phyloP scores from a whole-genome alignment of 495 filamentous ascomycete genomes.

The Neurospora sp. region DNA sequence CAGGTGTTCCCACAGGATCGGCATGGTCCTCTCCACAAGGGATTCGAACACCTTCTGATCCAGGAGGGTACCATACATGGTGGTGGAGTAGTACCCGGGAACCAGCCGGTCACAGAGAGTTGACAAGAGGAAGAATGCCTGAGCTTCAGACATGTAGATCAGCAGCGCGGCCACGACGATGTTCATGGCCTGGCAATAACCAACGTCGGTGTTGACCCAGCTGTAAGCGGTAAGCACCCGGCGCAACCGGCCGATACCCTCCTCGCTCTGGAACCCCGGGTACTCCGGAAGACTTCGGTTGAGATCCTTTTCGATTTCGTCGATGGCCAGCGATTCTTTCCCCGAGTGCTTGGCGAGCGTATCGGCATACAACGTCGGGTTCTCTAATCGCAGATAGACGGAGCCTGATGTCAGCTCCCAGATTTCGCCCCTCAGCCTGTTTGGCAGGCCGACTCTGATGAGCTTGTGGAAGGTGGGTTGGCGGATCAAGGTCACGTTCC shows the following conservation, averaged over 20 bases:
- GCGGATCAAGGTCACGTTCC: conserved; percentile 81
- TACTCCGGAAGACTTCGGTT: conserved; percentile 96
- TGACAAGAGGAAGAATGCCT: conserved; percentile 92
- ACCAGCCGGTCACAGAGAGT: conserved; percentile 85
- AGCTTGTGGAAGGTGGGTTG: conserved; percentile 97
- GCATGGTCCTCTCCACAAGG: conserved; percentile 96
- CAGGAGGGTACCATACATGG: conserved; percentile 95
- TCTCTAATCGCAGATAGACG: conserved; percentile 74
- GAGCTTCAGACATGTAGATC: conserved; percentile 95
- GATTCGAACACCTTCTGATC: conserved; percentile 97
- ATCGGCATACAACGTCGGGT: conserved; percentile 70
- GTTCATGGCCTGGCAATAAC: conserved; percentile 99
- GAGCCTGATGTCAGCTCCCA: conserved; percentile 94
- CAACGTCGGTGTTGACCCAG: conserved; percentile 89
- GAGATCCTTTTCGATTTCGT: conserved; percentile 97
- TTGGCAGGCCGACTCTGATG: conserved; percentile 89
- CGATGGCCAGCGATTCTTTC: conserved; percentile 81
- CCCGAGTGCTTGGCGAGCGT: conserved; percentile 76
- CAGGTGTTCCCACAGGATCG: conserved; percentile 94
- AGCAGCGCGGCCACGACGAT: conserved; percentile 93
- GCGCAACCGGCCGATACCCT: conserved; percentile 82
- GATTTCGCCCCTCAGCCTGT: conserved; percentile 83
- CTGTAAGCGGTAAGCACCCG: conserved; percentile 92
- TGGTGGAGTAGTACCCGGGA: conserved; percentile 93
- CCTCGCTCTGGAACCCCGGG: conserved; percentile 91